Percentiles rank a stretch among this genome's conserved stretches.
Evolutionary conservation across 768 basidiomycete species (phyloP).

Genomic region (Lentinula sp.): DNA sequence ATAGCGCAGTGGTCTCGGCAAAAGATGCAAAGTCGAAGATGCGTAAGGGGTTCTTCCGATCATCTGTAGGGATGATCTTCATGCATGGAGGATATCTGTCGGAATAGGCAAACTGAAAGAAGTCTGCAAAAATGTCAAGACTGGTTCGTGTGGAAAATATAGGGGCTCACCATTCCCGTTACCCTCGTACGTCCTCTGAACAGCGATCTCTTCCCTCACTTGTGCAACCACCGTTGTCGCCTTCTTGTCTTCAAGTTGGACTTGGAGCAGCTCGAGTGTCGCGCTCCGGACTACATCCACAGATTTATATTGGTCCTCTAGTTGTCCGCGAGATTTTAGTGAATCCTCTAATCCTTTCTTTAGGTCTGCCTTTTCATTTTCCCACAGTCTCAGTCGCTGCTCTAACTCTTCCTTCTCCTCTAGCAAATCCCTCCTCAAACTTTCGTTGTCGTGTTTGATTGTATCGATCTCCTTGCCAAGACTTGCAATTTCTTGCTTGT

Average conservation of each 20-base stretch:
- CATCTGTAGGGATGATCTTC: slow-evolving; percentile 10
- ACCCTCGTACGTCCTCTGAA: not conserved
- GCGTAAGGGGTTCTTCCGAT: not conserved
- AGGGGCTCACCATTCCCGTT: not conserved
- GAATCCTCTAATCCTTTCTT: not conserved
- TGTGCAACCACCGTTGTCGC: not conserved
- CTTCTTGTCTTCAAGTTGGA: not conserved
- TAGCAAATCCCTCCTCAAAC: not conserved
- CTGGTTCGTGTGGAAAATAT: no score
- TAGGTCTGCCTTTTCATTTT: not conserved
- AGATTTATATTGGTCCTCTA: not conserved
- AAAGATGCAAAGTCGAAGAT: slow-evolving; percentile 15
- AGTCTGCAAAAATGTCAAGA: not conserved
- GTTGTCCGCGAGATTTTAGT: not conserved
- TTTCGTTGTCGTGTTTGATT: not conserved
- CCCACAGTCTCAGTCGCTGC: not conserved
- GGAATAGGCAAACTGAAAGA: slow-evolving; percentile 12
- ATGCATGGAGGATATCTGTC: slow-evolving; percentile 17
- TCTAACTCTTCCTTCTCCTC: not conserved
- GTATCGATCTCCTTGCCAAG: slow-evolving; percentile 27
- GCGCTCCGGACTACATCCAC: not conserved
- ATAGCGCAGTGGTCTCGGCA: slow-evolving; percentile 8
- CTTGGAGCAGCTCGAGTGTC: not conserved
- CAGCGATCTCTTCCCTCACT: not conserved
- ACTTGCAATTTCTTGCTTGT: slow-evolving; percentile 24